Conservation (phyloP, 306 rosid species). For the Trichosanthes truncata region DNA sequence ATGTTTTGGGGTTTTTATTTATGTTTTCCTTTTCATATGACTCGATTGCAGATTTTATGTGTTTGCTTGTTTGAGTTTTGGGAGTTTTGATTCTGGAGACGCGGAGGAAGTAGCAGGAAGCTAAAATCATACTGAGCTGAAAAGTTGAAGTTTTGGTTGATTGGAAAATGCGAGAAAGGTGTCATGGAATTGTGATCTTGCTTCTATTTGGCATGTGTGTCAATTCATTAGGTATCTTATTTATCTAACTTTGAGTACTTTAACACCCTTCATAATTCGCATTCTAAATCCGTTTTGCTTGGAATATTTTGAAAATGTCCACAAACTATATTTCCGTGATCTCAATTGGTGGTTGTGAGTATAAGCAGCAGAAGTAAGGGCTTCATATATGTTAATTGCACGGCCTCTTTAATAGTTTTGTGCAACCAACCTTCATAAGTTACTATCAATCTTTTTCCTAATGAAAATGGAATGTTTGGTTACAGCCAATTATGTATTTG, state of each 20-base stretch:
- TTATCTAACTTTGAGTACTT: not conserved
- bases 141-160: constrained; percentile 21
- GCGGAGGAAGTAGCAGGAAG: not conserved
- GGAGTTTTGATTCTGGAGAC: not conserved
- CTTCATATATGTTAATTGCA: not conserved
- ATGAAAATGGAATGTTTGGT: not conserved
- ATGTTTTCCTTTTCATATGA: not conserved
- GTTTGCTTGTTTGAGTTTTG: not conserved
- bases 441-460: not conserved
- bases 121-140: not conserved
- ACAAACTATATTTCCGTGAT: not conserved
- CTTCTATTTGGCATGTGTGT: constrained; percentile 38
- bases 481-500: not conserved
- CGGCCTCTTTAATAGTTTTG: not conserved
- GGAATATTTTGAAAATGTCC: not conserved
- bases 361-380: not conserved
- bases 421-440: not conserved
- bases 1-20: not conserved
- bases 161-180: constrained; percentile 39
- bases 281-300: not conserved
- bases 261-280: not conserved
- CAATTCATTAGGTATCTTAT: constrained; percentile 42
- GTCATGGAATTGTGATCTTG: constrained; percentile 38
- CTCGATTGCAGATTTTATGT: not conserved
- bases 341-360: not conserved